Conservation (phyloP, 73 alveolate species). For the Loxodes magnus region DNA sequence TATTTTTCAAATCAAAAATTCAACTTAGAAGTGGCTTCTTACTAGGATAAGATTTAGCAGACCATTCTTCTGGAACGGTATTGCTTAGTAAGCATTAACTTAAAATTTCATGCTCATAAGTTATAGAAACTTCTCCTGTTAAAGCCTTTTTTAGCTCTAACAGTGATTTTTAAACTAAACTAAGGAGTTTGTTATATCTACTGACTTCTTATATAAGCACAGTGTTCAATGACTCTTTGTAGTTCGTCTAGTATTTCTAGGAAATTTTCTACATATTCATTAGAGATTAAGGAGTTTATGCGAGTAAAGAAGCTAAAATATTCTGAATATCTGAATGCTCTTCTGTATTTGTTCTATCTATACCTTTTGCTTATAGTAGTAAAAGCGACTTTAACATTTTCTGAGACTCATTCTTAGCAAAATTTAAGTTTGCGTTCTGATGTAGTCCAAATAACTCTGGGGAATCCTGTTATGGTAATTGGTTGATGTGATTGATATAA, state of each 20-base stretch:
- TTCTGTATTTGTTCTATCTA: conserved; percentile 46
- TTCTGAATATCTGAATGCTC: conserved; percentile 54
- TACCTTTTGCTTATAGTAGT: conserved; percentile 49
- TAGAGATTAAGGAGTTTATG: conserved; percentile 56
- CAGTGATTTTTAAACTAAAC: conserved; percentile 53
- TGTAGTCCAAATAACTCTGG: conserved; percentile 90
- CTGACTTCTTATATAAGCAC: conserved; percentile 82
- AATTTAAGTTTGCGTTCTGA: conserved; percentile 83
- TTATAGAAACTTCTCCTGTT: conserved; percentile 83
- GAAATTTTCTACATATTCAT: conserved; percentile 64
- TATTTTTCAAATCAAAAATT: conserved; percentile 65
- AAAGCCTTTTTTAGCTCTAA: conserved; percentile 61
- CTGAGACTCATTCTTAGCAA: conserved; percentile 78
- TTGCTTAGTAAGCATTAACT: conserved; percentile 65
- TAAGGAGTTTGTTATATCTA: conserved; percentile 73
- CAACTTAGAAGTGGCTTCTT: conserved; percentile 73
- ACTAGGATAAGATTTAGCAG: conserved; percentile 67
- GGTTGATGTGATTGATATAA: conserved; percentile 59
- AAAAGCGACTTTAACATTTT: conserved; percentile 58
- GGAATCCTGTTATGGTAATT: conserved; percentile 72
- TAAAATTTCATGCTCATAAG: conserved; percentile 69
- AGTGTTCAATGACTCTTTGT: conserved; percentile 84
- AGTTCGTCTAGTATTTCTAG: conserved; percentile 70
- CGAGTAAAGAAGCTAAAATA: conserved; percentile 58
- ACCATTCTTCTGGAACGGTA: conserved; percentile 84